A percentile compares a stretch with the other conserved stretches of the same genome.
Evolutionary conservation across 345 rosid genomes (phyloP).

Genomic region (Reutealis trisperma): DNA sequence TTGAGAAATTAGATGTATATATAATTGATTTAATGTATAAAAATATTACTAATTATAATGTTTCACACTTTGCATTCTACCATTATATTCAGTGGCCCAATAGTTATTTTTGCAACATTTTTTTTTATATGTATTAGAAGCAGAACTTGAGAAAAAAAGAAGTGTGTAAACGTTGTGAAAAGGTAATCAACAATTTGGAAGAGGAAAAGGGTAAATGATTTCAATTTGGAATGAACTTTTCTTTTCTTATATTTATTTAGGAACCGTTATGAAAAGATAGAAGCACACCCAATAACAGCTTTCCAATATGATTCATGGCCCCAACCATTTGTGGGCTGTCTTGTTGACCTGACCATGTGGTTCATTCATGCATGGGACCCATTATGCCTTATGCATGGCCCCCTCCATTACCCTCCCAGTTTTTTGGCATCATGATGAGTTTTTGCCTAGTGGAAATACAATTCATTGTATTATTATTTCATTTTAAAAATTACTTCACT

Average conservation of each 20-base stretch:
- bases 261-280: constrained; percentile 8
- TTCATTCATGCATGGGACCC: background rate
- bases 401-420: background rate
- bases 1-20: no score
- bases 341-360: background rate
- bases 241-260: background rate
- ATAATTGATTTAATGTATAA: no score
- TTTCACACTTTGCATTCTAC: no score
- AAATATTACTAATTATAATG: no score
- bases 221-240: background rate
- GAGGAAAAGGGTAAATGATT: constrained; percentile 2
- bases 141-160: background rate
- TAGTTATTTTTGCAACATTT: background rate
- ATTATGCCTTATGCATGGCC: background rate
- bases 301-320: background rate
- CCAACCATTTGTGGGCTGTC: constrained; percentile 5
- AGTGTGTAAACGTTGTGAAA: constrained; percentile 24
- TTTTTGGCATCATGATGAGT: no score
- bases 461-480: no score
- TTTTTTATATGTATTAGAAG: background rate
- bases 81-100: no score
- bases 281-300: background rate
- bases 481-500: background rate
- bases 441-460: no score
- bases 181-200: background rate